Base-by-base conservation (phyloP, 2,329 filamentous ascomycete species). In the Neofusicoccum kwambonambiense region DNA sequence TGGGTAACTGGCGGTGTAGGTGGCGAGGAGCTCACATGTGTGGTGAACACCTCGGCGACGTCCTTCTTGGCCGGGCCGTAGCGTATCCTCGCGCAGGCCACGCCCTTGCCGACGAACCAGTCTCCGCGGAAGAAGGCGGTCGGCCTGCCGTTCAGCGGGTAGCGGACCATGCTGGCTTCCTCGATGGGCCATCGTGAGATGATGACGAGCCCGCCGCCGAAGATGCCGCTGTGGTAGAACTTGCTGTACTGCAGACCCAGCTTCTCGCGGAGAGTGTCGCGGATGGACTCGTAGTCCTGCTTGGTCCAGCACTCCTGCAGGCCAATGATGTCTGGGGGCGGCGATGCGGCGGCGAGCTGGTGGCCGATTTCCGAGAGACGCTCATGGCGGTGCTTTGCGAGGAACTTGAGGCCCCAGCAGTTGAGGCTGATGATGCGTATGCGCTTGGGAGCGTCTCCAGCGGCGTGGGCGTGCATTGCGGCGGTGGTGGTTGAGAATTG, bases 101-200 rank as follows among this genome's bases (percentile, higher is more conserved):
- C 88, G 15, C 95, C 95, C 76, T 98, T 98, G 0, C 95, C 95
- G 9, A 97, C 93, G 74, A 89, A 98, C 92, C 94, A 98, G 77
- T 98, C 94, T 11, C 95, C 95, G 66, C 94, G 85, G 80, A 90
- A 97, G 78, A 98, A 97, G 4, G 94, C 94, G 9, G 93, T 94
- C 5, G 95, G 95, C 17, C 94, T 86, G 17, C 95, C 95, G 76
- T 97, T 97, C 62, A 99, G 84, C n/a, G 92, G 88, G 75, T 97
- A 99, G 3, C 83, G 84, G 69, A 87, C 84, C 92, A 98, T 96
- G 72, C 85, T 88, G 77, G 89, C 93, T 80, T 96, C 91, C 72
- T 92, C 89, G 69, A 99, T 93, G 22, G 94, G 93, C 92, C 93
- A 98, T 83, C 88, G 86, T 54, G 92, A 96, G 54, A 98, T 82